Base-by-base conservation (phyloP, 495 filamentous ascomycete species). In the Trichodelitschia bisporula region DNA sequence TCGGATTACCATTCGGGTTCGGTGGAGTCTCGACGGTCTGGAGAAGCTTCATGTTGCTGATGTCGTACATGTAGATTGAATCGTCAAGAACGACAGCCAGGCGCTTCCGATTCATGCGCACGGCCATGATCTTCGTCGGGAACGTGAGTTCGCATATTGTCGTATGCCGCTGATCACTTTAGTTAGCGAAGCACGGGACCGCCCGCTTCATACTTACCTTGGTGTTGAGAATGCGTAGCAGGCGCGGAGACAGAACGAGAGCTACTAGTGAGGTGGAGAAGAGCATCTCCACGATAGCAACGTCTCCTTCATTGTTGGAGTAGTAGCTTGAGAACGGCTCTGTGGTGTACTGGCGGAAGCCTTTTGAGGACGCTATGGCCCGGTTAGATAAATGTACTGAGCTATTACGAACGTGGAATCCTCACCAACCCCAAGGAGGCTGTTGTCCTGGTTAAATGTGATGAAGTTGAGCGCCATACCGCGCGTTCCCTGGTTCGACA, bases 121-220 rank as follows among this genome's bases (percentile, higher is more conserved):
- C 78, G 11, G 86, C 79, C 10, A 97, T 63, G 10, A 97, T 77
- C 5, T 79, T 79, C 15, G 82, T 84, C 1, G 84, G 86, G 45
- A 93, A 97, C 12, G 82, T 97, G 41, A 97, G 72, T 49, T 97
- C 86, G 68, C 89, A 95, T 51, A 97, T 95, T 38, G 84, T 82
- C 21, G 86, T 90, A 43, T 77, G 72, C 31, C 84, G 67, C 79
- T 89, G 46, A 43, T 19, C 23, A 29, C 36, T 18, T 30, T 37
- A 28, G 36, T 31, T 20, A 31, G 27, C 31, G 31, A 20, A 15
- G 15, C 23, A 20, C 15, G 15, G 16, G 24, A 15, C 18, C 13
- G 31, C 11, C 14, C n/a, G 18, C 17, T 9, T 13, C 19, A 30
- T 24, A 59, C 62, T 37, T 57, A 79, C 78, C 66, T 97, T 95